Conservation (phyloP, 805 yeast genomes). For the Clavispora carvajalis region DNA sequence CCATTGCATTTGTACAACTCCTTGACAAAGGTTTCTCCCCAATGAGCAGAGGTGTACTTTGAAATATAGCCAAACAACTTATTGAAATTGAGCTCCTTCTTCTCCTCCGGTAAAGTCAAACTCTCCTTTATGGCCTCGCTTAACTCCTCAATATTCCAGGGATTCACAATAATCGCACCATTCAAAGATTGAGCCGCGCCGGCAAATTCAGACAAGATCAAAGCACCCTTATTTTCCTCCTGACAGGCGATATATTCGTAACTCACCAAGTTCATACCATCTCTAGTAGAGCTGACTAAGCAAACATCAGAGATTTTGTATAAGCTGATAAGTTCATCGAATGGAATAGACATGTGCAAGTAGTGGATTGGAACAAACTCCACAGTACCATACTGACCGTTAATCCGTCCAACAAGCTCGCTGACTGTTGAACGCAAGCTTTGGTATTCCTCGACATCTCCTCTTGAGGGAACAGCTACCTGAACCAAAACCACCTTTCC, state of each 20-base stretch:
- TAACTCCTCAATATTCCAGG: constrained; percentile 97
- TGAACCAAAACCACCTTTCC: constrained; percentile 95
- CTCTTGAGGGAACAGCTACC: constrained; percentile 96
- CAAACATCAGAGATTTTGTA: constrained; percentile 87
- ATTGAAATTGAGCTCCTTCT: constrained; percentile 70
- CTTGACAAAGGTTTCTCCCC: constrained; percentile 95
- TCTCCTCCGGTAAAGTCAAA: constrained; percentile 78
- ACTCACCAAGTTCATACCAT: constrained; percentile 96
- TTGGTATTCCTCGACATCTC: constrained; percentile 97
- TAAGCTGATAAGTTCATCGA: constrained; percentile 85
- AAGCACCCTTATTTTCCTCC: constrained; percentile 74
- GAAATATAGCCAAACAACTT: constrained; percentile 82
- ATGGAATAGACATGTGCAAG: constrained; percentile 86
- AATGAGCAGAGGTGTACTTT: constrained; percentile 89
- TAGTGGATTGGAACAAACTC: constrained; percentile 98
- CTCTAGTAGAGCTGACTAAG: constrained; percentile 89
- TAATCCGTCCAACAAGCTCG: constrained; percentile 93
- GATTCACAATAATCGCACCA: constrained; percentile 91
- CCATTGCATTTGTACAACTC: constrained; percentile 53
- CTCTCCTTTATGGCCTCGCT: constrained; percentile 83
- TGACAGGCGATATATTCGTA: constrained; percentile 98
- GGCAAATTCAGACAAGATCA: constrained; percentile 89
- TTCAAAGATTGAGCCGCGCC: constrained; percentile 99
- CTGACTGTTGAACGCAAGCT: constrained; percentile 89
- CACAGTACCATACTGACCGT: constrained; percentile 93